These are phyloP conservation scores for Escallonia rubra DNA, from an alignment of 129 eudicot genomes.

Conservation along the genomic window DNA sequence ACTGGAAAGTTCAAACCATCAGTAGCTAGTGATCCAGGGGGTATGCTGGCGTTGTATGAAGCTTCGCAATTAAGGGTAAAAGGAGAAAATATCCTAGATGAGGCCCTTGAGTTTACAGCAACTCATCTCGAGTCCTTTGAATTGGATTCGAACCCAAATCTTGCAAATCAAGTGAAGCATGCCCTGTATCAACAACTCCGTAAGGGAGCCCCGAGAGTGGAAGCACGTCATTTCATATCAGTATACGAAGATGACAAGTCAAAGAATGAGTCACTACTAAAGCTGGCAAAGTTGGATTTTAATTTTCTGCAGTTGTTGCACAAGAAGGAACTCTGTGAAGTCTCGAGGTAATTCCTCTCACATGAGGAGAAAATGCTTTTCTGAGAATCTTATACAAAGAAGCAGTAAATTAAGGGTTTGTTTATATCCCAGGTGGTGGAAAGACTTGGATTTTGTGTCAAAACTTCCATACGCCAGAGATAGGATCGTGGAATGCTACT, in stretches of 20 bases:
- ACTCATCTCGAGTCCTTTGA: neutral
- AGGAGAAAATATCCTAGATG: slow-evolving; percentile 23
- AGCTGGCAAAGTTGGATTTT: slow-evolving; percentile 22
- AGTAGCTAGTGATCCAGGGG: slow-evolving; percentile 4
- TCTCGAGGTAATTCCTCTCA: slow-evolving; percentile 23
- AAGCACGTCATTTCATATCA: no score
- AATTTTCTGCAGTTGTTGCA: slow-evolving; percentile 21
- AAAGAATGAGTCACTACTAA: slow-evolving; percentile 6
- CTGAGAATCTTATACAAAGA: no score
- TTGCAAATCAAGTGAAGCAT: neutral
- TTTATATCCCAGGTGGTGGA: slow-evolving; percentile 12
- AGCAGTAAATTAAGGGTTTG: no score
- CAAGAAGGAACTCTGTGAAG: slow-evolving; percentile 17
- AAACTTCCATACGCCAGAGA: slow-evolving; percentile 1
- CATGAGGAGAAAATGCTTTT: no score
- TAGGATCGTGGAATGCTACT: slow-evolving; percentile 5
- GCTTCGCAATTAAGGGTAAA: slow-evolving; percentile 14
- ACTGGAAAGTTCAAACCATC: slow-evolving; percentile 13
- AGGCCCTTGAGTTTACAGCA: slow-evolving; percentile 17
- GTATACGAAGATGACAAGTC: no score
- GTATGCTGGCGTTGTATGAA: slow-evolving; percentile 28
- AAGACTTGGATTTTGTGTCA: neutral
- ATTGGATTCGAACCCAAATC: neutral
- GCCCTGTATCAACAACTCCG: no score
- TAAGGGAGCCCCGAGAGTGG: no score